A percentile compares a stretch with the other conserved stretches of the same genome.
These are phyloP conservation scores for Gilbertella persicaria DNA, from an alignment of 371 early-diverging fungal genomes.

Conservation along the genomic window DNA sequence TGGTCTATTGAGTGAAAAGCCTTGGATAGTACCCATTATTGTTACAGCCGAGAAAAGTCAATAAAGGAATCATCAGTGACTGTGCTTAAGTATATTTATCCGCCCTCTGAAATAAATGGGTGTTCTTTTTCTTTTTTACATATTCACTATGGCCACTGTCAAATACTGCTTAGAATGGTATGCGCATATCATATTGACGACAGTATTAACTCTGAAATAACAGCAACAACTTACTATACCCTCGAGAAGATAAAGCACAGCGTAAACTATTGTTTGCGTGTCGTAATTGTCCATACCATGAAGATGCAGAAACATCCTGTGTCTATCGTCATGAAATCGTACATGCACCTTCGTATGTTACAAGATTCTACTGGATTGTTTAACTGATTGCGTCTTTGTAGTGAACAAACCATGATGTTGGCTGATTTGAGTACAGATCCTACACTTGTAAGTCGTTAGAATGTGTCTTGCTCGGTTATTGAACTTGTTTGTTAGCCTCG, in stretches of 20 bases:
- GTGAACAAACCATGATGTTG: conserved; percentile 76
- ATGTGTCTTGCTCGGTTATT: conserved; percentile 3
- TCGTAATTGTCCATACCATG: conserved; percentile 91
- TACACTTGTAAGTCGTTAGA: conserved; percentile 51
- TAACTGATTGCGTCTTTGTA: conserved; percentile 26
- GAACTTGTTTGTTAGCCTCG: conserved; percentile 72
- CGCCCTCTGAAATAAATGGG: too few relatives aligned
- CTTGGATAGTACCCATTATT: conserved; percentile 24
- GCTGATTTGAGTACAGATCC: conserved; percentile 85
- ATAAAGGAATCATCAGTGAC: not conserved
- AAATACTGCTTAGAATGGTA: conserved; percentile 79
- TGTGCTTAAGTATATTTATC: conserved; percentile 1
- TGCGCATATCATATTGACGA: not conserved
- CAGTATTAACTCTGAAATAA: not conserved
- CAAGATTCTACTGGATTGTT: not conserved
- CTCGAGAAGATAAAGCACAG: conserved; percentile 81
- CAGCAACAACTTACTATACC: conserved; percentile 96
- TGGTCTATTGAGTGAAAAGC: conserved; percentile 2
- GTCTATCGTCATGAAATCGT: conserved; percentile 88
- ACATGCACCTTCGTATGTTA: conserved; percentile 73
- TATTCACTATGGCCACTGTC: conserved; percentile 62
- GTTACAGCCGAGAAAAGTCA: conserved; percentile 15
- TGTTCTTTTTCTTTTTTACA: conserved; percentile 2
- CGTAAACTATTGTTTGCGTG: conserved; percentile 85
- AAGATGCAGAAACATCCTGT: conserved; percentile 79